These are phyloP conservation scores for Trichoderma reesei DNA, from an alignment of 495 filamentous ascomycete species.

Conservation along the genomic window DNA sequence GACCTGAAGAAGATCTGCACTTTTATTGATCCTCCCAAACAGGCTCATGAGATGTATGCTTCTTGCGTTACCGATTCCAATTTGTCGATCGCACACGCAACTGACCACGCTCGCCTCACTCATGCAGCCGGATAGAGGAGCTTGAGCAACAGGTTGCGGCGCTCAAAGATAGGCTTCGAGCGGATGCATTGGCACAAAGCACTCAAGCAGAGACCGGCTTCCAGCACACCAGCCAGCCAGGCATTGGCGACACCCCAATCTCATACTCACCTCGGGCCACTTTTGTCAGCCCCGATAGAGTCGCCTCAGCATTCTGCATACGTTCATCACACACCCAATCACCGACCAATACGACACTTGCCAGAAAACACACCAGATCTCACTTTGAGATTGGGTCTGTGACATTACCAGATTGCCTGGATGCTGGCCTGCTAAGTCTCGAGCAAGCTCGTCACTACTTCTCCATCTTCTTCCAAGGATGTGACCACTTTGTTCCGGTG, in stretches of 20 bases:
- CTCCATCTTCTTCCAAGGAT: slow-evolving; percentile 36
- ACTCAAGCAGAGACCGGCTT: neutral
- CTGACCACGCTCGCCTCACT: neutral
- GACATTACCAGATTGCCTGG: neutral
- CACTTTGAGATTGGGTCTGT: neutral
- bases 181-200: neutral
- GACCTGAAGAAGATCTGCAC: neutral
- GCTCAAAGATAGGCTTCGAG: neutral
- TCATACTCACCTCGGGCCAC: neutral
- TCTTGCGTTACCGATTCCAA: neutral
- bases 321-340: neutral
- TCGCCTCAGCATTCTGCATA: neutral
- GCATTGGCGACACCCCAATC: neutral
- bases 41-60: neutral
- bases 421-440: neutral
- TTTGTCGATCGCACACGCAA: neutral
- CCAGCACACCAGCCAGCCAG: neutral
- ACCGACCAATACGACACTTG: neutral
- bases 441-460: slow-evolving; percentile 10
- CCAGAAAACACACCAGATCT: neutral
- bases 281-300: neutral
- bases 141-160: neutral
- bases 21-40: slow-evolving; percentile 1
- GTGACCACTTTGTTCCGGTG: slow-evolving; percentile 38
- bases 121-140: neutral